phyloP scores from a whole-genome alignment of 139 green algal genomes.

The Klebsormidium nitens region DNA sequence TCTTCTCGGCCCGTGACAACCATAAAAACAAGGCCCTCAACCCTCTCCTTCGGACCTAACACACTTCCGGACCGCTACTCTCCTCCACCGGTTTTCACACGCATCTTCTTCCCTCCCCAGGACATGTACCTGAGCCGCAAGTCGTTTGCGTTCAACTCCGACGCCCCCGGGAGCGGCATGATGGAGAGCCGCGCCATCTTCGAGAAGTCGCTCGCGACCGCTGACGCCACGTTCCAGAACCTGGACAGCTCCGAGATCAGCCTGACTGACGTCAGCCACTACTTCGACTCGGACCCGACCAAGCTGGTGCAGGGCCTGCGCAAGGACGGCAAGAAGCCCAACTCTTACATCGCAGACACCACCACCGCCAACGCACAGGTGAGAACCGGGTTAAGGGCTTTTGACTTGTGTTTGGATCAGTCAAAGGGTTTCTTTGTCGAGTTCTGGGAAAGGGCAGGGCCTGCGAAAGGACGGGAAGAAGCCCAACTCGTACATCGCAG shows the following conservation, averaged over 20 bases:
- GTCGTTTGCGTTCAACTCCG: conserved; percentile 96
- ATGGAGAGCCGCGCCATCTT: conserved; percentile 85
- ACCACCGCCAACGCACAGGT: conserved; percentile 96
- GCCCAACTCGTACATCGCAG: conserved; percentile 90
- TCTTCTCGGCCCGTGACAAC: no score
- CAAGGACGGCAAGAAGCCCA: conserved; percentile 75
- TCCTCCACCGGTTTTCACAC: no score
- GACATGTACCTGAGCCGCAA: conserved; percentile 79
- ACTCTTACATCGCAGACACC: conserved; percentile 95
- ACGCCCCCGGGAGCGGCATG: conserved; percentile 83
- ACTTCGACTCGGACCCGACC: conserved; percentile 98
- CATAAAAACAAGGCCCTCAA: no score
- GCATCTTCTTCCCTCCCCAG: conserved; percentile 11
- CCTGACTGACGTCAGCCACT: conserved; percentile 94
- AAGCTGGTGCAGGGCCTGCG: conserved; percentile 94
- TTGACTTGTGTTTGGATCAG: conserved; percentile 4
- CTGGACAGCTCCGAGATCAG: conserved; percentile 96
- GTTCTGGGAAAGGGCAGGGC: no score
- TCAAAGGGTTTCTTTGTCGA: conserved; percentile 12
- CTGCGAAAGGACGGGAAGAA: conserved; percentile 81
- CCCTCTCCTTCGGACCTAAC: no score
- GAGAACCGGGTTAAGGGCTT: not conserved
- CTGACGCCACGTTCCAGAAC: conserved; percentile 99
- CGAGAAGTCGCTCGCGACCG: conserved; percentile 90
- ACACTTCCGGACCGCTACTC: no score